These are phyloP conservation scores for Erythrophleum fordii DNA, from an alignment of 306 rosid species.

Conservation along the genomic window DNA sequence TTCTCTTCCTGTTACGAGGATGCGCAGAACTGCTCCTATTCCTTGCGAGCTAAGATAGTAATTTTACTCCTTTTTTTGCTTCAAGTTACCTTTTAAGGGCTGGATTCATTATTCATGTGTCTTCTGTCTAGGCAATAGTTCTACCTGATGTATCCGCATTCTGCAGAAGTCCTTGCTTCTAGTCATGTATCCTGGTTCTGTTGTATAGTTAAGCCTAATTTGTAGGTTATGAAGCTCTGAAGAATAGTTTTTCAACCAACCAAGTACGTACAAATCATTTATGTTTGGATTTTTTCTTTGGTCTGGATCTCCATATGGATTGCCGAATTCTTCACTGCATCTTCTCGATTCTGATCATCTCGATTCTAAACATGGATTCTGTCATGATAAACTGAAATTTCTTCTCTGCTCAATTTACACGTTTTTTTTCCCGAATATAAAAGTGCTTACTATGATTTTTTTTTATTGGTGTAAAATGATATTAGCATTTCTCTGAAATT, in stretches of 20 bases:
- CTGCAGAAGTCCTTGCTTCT: constrained; percentile 9
- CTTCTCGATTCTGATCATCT: background rate
- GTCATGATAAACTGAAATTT: background rate
- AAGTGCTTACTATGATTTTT: background rate
- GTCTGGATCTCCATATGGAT: background rate
- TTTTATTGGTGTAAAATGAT: background rate
- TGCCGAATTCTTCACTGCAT: background rate
- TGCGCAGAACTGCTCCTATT: constrained; percentile 43
- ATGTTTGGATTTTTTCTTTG: background rate
- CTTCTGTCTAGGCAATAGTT: constrained; percentile 11
- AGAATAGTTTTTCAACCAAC: background rate
- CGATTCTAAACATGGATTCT: background rate
- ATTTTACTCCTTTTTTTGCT: background rate
- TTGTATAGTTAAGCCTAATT: constrained; percentile 39
- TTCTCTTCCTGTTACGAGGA: constrained; percentile 18
- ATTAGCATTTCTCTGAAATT: too few species aligned
- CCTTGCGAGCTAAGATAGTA: constrained; percentile 39
- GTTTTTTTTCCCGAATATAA: background rate
- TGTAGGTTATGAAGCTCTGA: constrained; percentile 13
- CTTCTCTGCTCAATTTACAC: background rate
- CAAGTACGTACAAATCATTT: background rate
- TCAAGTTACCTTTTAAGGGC: constrained; percentile 7
- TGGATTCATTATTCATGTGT: constrained; percentile 38
- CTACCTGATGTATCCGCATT: constrained; percentile 21
- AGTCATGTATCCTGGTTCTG: background rate